These are phyloP conservation scores for Ogataea neopini DNA, from an alignment of 805 yeast genomes.

Conservation along the genomic window DNA sequence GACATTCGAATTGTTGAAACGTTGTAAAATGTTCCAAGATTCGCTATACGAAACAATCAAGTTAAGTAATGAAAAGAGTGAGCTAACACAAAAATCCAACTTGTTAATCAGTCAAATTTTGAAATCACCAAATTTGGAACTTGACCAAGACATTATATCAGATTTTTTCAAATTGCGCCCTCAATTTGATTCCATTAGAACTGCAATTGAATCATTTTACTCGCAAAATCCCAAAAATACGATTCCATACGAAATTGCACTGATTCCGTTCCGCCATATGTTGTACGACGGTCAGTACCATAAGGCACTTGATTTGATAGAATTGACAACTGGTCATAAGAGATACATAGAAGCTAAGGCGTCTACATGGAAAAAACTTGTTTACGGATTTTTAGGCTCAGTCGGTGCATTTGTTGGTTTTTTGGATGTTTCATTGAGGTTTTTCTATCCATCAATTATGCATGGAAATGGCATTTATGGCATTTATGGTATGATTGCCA, in stretches of 20 bases:
- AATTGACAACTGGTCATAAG: conserved; percentile 58
- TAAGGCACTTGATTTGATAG: conserved; percentile 57
- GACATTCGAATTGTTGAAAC: conserved; percentile 18
- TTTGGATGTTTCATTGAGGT: conserved; percentile 47
- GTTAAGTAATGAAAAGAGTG: conserved; percentile 22
- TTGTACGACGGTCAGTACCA: conserved; percentile 58
- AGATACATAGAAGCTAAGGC: conserved; percentile 45
- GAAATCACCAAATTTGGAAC: conserved; percentile 18
- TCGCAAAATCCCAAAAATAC: conserved; percentile 17
- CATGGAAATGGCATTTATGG: conserved; percentile 42
- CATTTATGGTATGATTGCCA: conserved; percentile 47
- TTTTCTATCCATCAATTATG: conserved; percentile 36
- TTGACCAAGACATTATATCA: conserved; percentile 23
- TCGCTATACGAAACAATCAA: conserved; percentile 25
- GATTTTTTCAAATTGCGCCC: conserved; percentile 30
- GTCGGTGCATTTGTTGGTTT: conserved; percentile 42
- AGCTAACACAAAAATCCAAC: conserved; percentile 25
- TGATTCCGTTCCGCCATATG: conserved; percentile 65
- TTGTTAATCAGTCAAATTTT: conserved; percentile 21
- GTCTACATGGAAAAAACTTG: conserved; percentile 29
- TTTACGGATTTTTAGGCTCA: conserved; percentile 44
- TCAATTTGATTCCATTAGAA: conserved; percentile 24
- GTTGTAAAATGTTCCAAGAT: conserved; percentile 30
- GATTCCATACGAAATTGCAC: conserved; percentile 44
- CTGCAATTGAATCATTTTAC: conserved; percentile 30